Conservation (phyloP, 2,329 filamentous ascomycete genomes). For the Fusarium sp. region DNA sequence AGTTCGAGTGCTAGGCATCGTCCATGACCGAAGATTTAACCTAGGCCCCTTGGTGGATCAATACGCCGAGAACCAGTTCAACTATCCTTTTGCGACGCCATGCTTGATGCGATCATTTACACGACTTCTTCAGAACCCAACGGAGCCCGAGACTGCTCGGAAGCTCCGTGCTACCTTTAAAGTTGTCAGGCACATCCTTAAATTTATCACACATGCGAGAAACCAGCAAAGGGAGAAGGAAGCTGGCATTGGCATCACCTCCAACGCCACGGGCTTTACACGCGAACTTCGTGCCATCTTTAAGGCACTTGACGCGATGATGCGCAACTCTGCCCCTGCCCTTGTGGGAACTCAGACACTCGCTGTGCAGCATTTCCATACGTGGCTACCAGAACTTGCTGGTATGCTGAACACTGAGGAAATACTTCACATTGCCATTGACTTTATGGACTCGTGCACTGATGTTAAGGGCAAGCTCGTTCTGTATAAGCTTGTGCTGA, state of each 20-base stretch:
- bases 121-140: conserved; percentile 83
- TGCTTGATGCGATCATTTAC: conserved; percentile 90
- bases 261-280: conserved; percentile 79
- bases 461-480: conserved; percentile 91
- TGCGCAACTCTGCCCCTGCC: conserved; percentile 87
- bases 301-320: conserved; percentile 88
- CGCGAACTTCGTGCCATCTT: conserved; percentile 89
- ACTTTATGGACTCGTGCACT: conserved; percentile 92
- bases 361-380: conserved; percentile 95
- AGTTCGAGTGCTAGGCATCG: conserved; percentile 90
- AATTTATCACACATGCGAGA: conserved; percentile 92
- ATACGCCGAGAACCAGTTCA: conserved; percentile 89
- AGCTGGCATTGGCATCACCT: conserved; percentile 85
- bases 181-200: conserved; percentile 91
- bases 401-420: conserved; percentile 83
- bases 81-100: conserved; percentile 91
- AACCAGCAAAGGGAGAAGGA: conserved; percentile 91
- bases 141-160: conserved; percentile 84
- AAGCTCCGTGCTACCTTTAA: conserved; percentile 94
- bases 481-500: conserved; percentile 90
- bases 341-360: conserved; percentile 95
- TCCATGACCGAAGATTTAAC: conserved; percentile 94
- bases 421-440: conserved; percentile 89
- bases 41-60: conserved; percentile 90
- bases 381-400: conserved; percentile 93